These are phyloP conservation scores for Kuraishia cidri DNA, from an alignment of 805 yeast genomes.

Conservation along the genomic window DNA sequence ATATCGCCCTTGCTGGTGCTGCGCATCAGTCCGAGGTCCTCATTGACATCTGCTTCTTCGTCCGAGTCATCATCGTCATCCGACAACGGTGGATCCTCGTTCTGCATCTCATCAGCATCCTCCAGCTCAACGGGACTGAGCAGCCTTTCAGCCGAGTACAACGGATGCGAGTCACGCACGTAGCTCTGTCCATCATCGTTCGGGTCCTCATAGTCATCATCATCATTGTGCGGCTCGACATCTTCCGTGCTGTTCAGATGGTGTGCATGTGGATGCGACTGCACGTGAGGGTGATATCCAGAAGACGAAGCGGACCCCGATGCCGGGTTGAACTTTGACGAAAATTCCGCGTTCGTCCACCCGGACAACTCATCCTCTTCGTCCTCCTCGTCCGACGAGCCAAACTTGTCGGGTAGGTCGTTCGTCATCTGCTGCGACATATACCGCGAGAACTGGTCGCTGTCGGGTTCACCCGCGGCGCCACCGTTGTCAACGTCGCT, in stretches of 20 bases:
- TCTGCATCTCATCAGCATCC: neutral
- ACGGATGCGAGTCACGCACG: conserved; percentile 49
- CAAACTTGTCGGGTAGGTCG: conserved; percentile 36
- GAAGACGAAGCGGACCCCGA: neutral
- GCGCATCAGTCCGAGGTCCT: conserved; percentile 2
- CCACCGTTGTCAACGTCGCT: no score
- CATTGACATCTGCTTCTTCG: neutral
- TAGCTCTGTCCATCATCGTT: conserved; percentile 77
- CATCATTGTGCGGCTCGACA: conserved; percentile 34
- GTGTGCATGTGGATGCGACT: conserved; percentile 17
- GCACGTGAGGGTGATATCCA: neutral
- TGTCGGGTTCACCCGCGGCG: conserved; percentile 8
- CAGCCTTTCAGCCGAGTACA: conserved; percentile 38
- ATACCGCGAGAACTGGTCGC: conserved; percentile 59
- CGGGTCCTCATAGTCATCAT: conserved; percentile 70
- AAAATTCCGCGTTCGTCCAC: conserved; percentile 2
- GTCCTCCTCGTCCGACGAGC: conserved; percentile 48
- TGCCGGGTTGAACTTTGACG: conserved; percentile 1
- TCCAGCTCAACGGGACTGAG: conserved; percentile 1
- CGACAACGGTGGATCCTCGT: neutral
- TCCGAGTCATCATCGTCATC: conserved; percentile 1
- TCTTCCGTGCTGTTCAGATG: conserved; percentile 16
- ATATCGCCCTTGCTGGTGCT: conserved; percentile 3
- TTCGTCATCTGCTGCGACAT: conserved; percentile 69
- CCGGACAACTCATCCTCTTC: conserved; percentile 31